Evolutionary conservation across 169 alveolate genomes (phyloP), one percentile per base, ranked within the genome.

Genomic region (Eimeria sp.): DNA sequence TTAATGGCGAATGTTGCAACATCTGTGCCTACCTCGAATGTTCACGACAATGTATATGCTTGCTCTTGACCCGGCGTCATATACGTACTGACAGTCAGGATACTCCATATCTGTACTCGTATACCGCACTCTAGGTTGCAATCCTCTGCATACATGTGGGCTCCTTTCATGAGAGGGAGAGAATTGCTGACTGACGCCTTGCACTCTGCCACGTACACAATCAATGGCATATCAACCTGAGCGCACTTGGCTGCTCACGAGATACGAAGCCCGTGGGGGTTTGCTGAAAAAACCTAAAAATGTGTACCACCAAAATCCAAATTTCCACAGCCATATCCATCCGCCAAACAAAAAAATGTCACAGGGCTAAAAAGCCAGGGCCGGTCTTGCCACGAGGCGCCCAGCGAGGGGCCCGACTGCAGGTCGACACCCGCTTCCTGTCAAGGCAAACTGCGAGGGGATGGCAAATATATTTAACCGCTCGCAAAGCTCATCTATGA

Each of bases 271-370:
- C 10, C n/a, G 57, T 40, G 3, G 30, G 5, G 54, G 20, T 34
- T 40, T 73, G 49, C 34, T 1, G 25, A 10, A 6, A 34, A 0
- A 70, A 3, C 80, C 14, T 70, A 6, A 40, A 2, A 73, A 40
- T 40, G 57, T 40, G 27, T 40, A 6, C 40, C 43, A 20, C 54
- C 83, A 73, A 73, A 18, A 34, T 16, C 51, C 83, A 73, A 40
- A 43, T 0, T 5, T 34, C 11, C 27, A 30, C 83, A 54, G 83
- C 83, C 34, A 73, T 16, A 40, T 40, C 30, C 83, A 73, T 70
- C 34, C 83, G 83, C 83, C 83, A 73, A 73, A 73, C 88, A 4
- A 49, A 45, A 78, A 76, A 78, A 78, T 11, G 87, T 76, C 63
- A 11, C 45, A 27, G 67, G 25, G 27, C 67, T 78, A 45, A 51